Evolutionary conservation across 1,139 yeast genomes (phyloP).

Genomic region (Sugiyamaella neomexicana): DNA sequence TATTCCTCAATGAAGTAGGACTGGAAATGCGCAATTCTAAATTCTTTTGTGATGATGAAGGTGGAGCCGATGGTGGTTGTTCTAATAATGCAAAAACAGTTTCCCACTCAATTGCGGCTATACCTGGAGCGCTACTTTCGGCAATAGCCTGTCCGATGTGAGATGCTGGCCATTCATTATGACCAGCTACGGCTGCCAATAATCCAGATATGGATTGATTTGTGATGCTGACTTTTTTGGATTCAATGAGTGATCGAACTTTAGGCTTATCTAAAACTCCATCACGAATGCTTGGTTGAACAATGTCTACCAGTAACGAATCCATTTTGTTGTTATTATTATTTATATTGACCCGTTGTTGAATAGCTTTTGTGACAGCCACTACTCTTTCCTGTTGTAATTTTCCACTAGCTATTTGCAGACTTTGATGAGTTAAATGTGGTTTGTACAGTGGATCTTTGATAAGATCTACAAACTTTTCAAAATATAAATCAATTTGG

Average conservation of each 20-base stretch:
- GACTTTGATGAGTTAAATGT: neutral
- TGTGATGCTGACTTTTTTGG: constrained; percentile 4
- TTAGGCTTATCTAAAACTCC: constrained; percentile 9
- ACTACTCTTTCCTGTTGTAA: neutral
- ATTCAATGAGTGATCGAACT: constrained; percentile 5
- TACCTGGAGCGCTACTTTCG: neutral
- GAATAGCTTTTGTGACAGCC: neutral
- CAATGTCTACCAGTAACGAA: constrained; percentile 12
- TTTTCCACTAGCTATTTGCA: constrained; percentile 1
- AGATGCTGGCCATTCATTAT: constrained; percentile 13
- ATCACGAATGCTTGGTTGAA: constrained; percentile 11
- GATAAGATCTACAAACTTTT: constrained; percentile 1
- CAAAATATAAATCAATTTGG: constrained; percentile 11
- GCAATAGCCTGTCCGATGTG: constrained; percentile 13
- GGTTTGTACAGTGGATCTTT: constrained; percentile 6
- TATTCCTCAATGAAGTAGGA: constrained; percentile 11
- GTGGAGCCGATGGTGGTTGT: constrained; percentile 15
- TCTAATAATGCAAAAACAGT: constrained; percentile 16
- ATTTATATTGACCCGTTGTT: constrained; percentile 6
- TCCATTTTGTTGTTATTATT: constrained; percentile 11
- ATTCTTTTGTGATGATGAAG: constrained; percentile 12
- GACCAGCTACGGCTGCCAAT: constrained; percentile 16
- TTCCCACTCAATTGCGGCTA: constrained; percentile 10
- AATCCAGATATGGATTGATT: constrained; percentile 10
- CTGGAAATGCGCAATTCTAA: constrained; percentile 14